Percentiles rank a stretch among this genome's conserved stretches.
phyloP scores from a whole-genome alignment of 345 rosid genomes.

The Corymbia maculata region DNA sequence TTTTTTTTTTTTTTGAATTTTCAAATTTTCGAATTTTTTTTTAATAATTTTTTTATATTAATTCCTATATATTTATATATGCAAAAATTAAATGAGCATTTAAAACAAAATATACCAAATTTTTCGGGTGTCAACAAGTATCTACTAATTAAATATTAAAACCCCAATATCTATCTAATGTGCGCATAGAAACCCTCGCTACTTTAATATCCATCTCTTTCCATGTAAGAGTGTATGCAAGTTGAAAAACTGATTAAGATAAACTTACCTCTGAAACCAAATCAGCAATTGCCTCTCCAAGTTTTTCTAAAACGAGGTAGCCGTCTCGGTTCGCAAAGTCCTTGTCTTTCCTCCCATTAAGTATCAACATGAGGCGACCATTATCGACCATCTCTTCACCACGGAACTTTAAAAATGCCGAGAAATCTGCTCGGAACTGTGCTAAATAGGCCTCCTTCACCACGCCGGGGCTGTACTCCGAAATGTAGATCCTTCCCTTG shows the following conservation, averaged over 20 bases:
- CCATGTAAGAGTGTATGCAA: too few species aligned
- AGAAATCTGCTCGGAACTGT: conserved; percentile 9
- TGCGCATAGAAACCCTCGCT: not conserved
- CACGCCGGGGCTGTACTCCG: not conserved
- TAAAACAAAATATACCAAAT: too few species aligned
- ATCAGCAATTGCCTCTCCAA: not conserved
- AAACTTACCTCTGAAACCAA: not conserved
- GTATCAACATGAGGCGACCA: conserved; percentile 1
- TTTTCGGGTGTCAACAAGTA: too few species aligned
- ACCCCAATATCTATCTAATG: not conserved
- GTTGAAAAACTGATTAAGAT: not conserved
- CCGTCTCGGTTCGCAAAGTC: not conserved
- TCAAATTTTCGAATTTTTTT: too few species aligned
- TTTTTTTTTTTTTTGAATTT: too few species aligned
- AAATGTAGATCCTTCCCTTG: conserved; percentile 12
- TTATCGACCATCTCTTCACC: conserved; percentile 6
- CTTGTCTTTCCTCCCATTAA: not conserved
- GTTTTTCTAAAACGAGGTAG: not conserved
- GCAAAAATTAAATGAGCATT: too few species aligned
- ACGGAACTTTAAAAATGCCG: conserved; percentile 1
- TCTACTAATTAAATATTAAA: not conserved
- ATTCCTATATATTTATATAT: too few species aligned
- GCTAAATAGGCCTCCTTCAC: conserved; percentile 7
- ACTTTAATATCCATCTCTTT: not conserved
- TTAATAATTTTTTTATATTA: too few species aligned